A percentile compares a stretch with the other conserved stretches of the same genome.
Evolutionary conservation across 2,329 filamentous ascomycete species (phyloP).

Genomic region (Neofusicoccum ribis): DNA sequence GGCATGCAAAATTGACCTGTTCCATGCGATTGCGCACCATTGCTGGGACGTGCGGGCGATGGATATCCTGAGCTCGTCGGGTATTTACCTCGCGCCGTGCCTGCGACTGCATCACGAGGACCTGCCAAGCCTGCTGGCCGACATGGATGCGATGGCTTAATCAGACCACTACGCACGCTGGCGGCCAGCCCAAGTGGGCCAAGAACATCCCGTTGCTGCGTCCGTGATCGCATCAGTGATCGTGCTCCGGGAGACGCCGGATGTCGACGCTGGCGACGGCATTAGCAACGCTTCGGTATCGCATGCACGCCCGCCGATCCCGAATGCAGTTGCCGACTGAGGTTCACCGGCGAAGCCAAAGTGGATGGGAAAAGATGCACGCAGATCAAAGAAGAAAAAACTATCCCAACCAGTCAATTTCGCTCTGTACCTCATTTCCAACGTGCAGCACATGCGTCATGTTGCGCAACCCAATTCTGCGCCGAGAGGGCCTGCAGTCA

Average conservation of each 20-base stretch:
- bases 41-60: neutral
- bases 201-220: neutral
- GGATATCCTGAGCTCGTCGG: neutral
- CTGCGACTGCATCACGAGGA: conserved; percentile 9
- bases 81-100: neutral
- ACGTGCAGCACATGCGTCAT: neutral
- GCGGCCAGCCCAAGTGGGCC: neutral
- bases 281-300: neutral
- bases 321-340: neutral
- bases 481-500: neutral
- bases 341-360: neutral
- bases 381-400: neutral
- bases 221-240: neutral
- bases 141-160: conserved; percentile 3
- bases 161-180: neutral
- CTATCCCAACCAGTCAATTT: neutral
- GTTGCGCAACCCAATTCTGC: neutral
- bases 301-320: neutral
- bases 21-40: neutral
- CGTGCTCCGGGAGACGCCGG: neutral
- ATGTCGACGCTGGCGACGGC: neutral
- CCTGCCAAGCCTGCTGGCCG: neutral
- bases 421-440: neutral
- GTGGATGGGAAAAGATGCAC: neutral
- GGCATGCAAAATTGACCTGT: neutral